A percentile compares a stretch with the other conserved stretches of the same genome.
Evolutionary conservation across 768 basidiomycete species (phyloP).

Genomic region (Russula sp.): DNA sequence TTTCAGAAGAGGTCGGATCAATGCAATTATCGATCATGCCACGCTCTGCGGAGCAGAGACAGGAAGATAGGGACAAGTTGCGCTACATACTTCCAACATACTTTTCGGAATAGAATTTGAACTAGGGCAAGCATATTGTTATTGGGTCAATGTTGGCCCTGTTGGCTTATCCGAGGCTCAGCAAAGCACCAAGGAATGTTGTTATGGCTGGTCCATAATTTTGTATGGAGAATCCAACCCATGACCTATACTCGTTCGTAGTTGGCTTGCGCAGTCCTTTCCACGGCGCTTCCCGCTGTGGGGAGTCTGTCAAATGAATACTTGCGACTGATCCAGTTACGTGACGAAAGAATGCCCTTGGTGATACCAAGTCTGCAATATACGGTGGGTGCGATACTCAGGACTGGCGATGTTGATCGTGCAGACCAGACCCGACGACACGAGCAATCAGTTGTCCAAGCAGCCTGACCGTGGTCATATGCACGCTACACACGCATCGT

Average conservation of each 20-base stretch:
- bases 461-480: neutral
- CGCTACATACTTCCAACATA: conserved; percentile 77
- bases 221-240: neutral
- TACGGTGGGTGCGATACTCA: too few relatives aligned
- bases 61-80: conserved; percentile 65
- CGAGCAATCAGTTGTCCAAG: too few relatives aligned
- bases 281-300: neutral
- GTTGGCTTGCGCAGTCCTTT: neutral
- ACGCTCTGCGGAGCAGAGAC: conserved; percentile 48
- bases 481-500: neutral
- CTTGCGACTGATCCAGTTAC: too few relatives aligned
- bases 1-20: conserved; percentile 69
- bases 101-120: conserved; percentile 41
- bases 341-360: too few relatives aligned
- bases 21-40: conserved; percentile 91
- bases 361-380: neutral
- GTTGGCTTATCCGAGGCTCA: neutral
- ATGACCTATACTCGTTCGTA: neutral
- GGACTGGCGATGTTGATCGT: too few relatives aligned
- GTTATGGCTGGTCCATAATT: neutral
- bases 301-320: neutral
- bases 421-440: too few relatives aligned
- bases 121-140: neutral
- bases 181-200: neutral
- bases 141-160: neutral